A percentile compares a stretch with the other conserved stretches of the same genome.
Conservation (phyloP, 2,329 filamentous ascomycete genomes). For the Fusarium sp. region DNA sequence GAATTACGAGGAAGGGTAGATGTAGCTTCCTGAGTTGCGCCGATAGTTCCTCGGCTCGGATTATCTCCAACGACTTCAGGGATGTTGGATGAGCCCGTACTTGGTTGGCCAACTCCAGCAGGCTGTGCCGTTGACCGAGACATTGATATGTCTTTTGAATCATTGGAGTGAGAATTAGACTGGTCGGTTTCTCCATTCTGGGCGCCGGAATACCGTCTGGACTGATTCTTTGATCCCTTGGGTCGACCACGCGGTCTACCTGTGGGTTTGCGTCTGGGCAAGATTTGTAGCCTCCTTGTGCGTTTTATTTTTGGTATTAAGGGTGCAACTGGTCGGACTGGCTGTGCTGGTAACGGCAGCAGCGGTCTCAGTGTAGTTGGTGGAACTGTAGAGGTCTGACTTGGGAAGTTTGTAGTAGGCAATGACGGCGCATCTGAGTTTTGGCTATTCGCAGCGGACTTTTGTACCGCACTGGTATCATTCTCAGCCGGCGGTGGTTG, state of each 20-base stretch:
- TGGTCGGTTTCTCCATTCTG: conserved; percentile 6
- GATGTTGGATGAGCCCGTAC: neutral
- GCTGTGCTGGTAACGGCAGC: neutral
- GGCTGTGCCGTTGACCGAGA: conserved; percentile 30
- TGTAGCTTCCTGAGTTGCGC: conserved; percentile 1
- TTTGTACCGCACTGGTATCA: conserved; percentile 5
- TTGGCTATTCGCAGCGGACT: conserved; percentile 5
- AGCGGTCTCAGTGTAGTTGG: neutral
- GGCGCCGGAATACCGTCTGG: conserved; percentile 46
- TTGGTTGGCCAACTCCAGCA: neutral
- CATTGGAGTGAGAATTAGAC: neutral
- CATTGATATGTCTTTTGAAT: conserved; percentile 48
- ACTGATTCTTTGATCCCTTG: conserved; percentile 61
- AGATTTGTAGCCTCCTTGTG: neutral
- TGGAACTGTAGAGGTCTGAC: neutral
- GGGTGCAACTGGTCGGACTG: neutral
- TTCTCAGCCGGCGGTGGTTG: conserved; percentile 4
- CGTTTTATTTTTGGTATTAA: neutral
- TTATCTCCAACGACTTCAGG: neutral
- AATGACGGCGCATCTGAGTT: neutral
- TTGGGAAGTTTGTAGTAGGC: neutral
- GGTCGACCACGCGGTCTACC: conserved; percentile 56
- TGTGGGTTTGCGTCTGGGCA: conserved; percentile 34
- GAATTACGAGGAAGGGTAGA: neutral
- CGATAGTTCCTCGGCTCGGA: neutral